These are phyloP conservation scores for Petunia axillaris DNA, from an alignment of 257 asterid species.

Conservation along the genomic window DNA sequence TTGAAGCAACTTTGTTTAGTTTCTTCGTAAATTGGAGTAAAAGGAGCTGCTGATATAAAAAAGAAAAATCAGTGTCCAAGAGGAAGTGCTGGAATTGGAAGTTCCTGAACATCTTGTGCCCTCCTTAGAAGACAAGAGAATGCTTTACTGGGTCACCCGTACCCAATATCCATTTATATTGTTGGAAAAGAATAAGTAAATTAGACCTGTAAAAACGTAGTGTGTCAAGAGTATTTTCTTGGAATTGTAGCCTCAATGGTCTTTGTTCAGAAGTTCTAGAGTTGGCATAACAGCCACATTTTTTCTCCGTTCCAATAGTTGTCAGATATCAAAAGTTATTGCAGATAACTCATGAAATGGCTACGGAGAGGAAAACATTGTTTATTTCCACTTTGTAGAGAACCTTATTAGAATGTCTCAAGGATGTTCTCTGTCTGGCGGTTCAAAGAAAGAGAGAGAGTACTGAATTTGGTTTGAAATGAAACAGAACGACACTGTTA, in stretches of 20 bases:
- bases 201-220: neutral
- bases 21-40: neutral
- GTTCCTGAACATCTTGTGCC: neutral
- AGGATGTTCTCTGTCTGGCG: too few species aligned
- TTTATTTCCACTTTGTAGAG: neutral
- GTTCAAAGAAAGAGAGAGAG: too few species aligned
- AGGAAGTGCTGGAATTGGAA: slow-evolving; percentile 19
- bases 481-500: too few species aligned
- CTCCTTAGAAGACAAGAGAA: neutral
- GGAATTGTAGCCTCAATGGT: neutral
- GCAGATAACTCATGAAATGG: neutral
- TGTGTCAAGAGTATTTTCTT: neutral
- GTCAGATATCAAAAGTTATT: neutral
- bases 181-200: neutral
- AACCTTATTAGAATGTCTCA: neutral
- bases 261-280: neutral
- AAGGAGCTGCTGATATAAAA: neutral
- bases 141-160: neutral
- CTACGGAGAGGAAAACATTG: neutral
- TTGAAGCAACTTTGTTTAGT: neutral
- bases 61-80: slow-evolving; percentile 27
- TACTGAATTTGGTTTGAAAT: too few species aligned
- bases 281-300: neutral
- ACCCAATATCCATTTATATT: neutral
- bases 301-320: neutral